Conservation (phyloP, 2,329 filamentous ascomycete species). For the Neospermospora avenae region DNA sequence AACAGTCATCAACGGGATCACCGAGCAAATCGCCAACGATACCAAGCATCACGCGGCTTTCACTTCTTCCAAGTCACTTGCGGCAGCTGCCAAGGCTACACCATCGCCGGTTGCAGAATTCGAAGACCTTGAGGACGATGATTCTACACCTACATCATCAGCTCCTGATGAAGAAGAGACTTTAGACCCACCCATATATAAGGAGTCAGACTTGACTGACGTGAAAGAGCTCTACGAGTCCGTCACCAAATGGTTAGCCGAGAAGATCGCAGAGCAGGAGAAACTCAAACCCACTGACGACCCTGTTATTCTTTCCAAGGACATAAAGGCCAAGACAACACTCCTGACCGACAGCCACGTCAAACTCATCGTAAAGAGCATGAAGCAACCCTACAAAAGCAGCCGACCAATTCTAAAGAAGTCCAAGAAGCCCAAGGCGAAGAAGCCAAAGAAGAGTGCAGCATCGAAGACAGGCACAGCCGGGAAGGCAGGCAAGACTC, state of each 20-base stretch:
- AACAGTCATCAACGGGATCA: slow-evolving; percentile 67
- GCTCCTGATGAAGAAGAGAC: slow-evolving; percentile 44
- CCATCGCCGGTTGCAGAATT: slow-evolving; percentile 48
- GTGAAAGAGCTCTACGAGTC: slow-evolving; percentile 61
- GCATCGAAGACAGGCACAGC: slow-evolving; percentile 31
- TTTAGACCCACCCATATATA: slow-evolving; percentile 65
- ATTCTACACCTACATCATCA: slow-evolving; percentile 33
- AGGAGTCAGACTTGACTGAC: slow-evolving; percentile 64
- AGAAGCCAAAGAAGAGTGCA: slow-evolving; percentile 27
- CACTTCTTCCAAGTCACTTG: slow-evolving; percentile 44
- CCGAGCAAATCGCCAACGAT: slow-evolving; percentile 70
- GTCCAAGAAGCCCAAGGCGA: slow-evolving; percentile 38
- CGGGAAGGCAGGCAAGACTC: slow-evolving; percentile 37
- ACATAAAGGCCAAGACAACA: slow-evolving; percentile 65
- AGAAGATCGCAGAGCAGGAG: slow-evolving; percentile 67
- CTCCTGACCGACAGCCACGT: slow-evolving; percentile 69
- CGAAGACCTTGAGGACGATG: slow-evolving; percentile 78
- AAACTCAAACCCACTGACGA: slow-evolving; percentile 68
- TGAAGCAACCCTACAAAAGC: slow-evolving; percentile 47
- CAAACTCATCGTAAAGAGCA: slow-evolving; percentile 67
- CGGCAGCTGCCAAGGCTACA: slow-evolving; percentile 38
- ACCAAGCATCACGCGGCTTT: slow-evolving; percentile 54
- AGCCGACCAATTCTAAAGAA: slow-evolving; percentile 28
- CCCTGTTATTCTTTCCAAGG: slow-evolving; percentile 69
- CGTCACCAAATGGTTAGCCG: slow-evolving; percentile 70